Evolutionary conservation across 2,329 filamentous ascomycete species (phyloP).

Genomic region (Colletotrichum echinochloae): DNA sequence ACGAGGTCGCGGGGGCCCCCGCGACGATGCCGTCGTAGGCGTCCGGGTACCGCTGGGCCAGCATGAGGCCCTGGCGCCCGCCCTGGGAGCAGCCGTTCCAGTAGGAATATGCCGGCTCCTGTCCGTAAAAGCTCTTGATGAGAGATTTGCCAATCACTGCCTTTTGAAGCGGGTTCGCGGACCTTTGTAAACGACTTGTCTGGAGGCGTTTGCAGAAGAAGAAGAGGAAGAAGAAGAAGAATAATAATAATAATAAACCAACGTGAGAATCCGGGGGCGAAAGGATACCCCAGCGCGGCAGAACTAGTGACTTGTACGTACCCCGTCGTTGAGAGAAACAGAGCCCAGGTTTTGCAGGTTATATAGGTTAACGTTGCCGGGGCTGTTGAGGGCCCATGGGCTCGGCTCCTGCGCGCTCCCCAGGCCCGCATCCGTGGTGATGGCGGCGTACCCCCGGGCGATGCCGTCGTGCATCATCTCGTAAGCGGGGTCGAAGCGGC

Average conservation of each 20-base stretch:
- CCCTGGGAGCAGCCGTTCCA: conserved; percentile 65
- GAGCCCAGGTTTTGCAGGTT: conserved; percentile 51
- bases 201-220: neutral
- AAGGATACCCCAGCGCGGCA: conserved; percentile 30
- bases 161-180: neutral
- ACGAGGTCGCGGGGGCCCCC: conserved; percentile 13
- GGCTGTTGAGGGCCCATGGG: conserved; percentile 41
- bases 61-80: conserved; percentile 62
- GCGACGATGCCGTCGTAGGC: conserved; percentile 60
- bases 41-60: conserved; percentile 59
- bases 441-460: conserved; percentile 42
- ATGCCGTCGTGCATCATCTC: conserved; percentile 41
- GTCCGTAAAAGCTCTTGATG: neutral
- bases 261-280: neutral
- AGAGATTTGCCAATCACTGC: neutral
- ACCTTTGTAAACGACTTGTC: conserved; percentile 58
- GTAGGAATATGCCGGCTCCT: conserved; percentile 53
- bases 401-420: neutral
- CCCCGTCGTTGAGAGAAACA: conserved; percentile 49
- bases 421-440: conserved; percentile 43
- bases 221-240: too few relatives aligned
- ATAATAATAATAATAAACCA: too few relatives aligned
- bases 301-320: conserved; percentile 55
- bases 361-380: conserved; percentile 35
- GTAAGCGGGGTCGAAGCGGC: conserved; percentile 39